Evolutionary conservation across 257 asterid species (phyloP), one percentile per base, ranked within the genome.

Genomic region (Ilex aquifolium): DNA sequence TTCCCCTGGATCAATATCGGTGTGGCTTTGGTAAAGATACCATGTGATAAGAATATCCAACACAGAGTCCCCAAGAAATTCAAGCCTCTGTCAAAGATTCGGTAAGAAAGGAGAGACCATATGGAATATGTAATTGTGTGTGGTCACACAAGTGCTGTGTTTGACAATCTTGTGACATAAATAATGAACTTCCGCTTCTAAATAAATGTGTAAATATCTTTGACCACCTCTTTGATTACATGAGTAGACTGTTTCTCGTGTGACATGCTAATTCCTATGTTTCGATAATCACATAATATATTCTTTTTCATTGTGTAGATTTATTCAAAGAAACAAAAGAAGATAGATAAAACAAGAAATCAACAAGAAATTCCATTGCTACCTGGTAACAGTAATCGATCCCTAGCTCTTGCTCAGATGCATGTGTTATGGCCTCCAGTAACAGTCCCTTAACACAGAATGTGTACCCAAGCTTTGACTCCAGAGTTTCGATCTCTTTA

Each of bases 31-130:
- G 66, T 81, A 93, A 69, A 84, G 92, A 76, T 93, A 78, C 76
- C 73, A 62, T 17, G 97, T 90, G 44, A 93, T 75, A 59, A 93
- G 94, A 69, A 93, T 50, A 75, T 90, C 99, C 83, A 90, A 64
- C 66, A 85, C 97, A 5, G 99, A 85, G 62, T 93, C 99, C 0
- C 99, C 99, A 7, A 93, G 97, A 85, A 85, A 93, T 72, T 93
- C 99, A 52, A 93, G 95, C 77, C 99, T 83, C 99, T 92, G 88
- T 60, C 56, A 73, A 15, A 69, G 54, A 65, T 76, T 44, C 58
- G 68, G 58, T 15, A 72, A 69, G 13, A 60, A 49, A 67, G 36
- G 30, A 36, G 8, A 36, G 5, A 36, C 0, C 42, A 36, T 36
- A 36, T 36, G 42, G 8, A 36, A 36, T 8, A 4, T 36, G 8